Evolutionary conservation across 139 green algal genomes (phyloP), one percentile per base, ranked within the genome.

Genomic region (Spirogloea muscicola): DNA sequence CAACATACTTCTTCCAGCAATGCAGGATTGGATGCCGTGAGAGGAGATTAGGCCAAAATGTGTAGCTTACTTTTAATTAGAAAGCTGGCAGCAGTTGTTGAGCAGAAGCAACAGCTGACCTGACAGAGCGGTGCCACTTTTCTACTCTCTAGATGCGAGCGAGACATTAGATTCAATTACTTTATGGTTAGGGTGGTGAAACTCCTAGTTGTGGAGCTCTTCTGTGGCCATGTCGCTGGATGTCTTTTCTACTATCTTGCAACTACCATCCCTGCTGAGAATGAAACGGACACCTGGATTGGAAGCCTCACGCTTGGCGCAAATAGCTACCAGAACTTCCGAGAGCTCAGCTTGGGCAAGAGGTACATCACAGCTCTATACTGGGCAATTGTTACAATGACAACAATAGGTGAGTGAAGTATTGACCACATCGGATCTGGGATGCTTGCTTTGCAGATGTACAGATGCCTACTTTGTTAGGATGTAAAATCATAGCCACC

Each of bases 241-340:
- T 76, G 67, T 42, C 33, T 76, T 33, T 76, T 76, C 67, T 76
- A 76, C 67, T 76, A 49, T 31, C 67, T 76, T n/a, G 67, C 67
- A 31, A 66, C 48, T 49, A 76, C 67, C 25, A 34, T 59, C 37
- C 66, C 66, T 2, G 31, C 52, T 1, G 37, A 34, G 39, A 49
- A 44, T 13, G 55, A 62, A 18, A 29, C 7, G 27, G 16, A 44
- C 46, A 67, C 67, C 3, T 76, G 67, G 67, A 69, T 76, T 13
- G 42, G 67, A 31, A 61, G 41, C 18, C 67, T 76, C 25, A 65
- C 49, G 10, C 49, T 76, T 10, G 67, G 67, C 10, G 40, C 16
- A 16, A 13, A 38, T 2, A 18, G 9, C 0, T 76, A 76, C 58
- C 33, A 27, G 7, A 49, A 76, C 49, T 76, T 61, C 29, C 55